A percentile compares a stretch with the other conserved stretches of the same genome.
Conservation (phyloP, 176 grass and related monocot genomes). For the Oryza meyeriana region DNA sequence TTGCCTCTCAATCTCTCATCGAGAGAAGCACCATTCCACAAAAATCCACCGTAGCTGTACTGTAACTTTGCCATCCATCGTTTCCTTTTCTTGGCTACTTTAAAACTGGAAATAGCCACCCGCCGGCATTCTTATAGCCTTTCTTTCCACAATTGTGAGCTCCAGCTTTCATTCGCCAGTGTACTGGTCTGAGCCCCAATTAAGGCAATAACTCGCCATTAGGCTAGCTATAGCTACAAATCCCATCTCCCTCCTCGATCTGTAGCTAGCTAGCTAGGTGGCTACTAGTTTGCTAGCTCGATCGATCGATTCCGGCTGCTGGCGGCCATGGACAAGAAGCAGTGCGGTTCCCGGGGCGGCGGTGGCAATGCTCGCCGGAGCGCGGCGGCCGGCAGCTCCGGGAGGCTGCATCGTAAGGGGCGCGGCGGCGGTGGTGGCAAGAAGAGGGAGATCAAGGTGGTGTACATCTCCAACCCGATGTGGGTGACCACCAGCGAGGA, state of each 20-base stretch:
- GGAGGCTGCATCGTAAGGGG: slow-evolving; percentile 15
- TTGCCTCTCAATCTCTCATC: slow-evolving; percentile 3
- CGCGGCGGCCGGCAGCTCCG: background rate
- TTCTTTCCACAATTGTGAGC: background rate
- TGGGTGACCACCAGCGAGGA: slow-evolving; percentile 54
- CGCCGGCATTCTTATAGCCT: background rate
- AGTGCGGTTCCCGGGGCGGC: slow-evolving; percentile 4
- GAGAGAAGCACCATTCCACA: background rate
- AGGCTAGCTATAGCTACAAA: background rate
- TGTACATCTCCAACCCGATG: slow-evolving; percentile 84
- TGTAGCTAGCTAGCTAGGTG: background rate
- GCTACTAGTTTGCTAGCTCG: too few relatives aligned
- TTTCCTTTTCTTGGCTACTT: slow-evolving; percentile 9
- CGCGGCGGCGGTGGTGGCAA: background rate
- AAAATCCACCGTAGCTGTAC: background rate
- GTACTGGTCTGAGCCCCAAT: background rate
- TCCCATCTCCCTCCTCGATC: background rate
- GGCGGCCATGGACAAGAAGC: slow-evolving; percentile 28
- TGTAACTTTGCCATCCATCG: background rate
- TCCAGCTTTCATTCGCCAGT: background rate
- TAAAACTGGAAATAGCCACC: slow-evolving; percentile 30
- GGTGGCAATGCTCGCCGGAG: slow-evolving; percentile 22
- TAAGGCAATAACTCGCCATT: background rate
- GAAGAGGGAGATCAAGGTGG: slow-evolving; percentile 67
- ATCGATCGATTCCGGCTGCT: background rate